phyloP scores from a whole-genome alignment of 1,139 yeast genomes.

The Spathaspora sp. region DNA sequence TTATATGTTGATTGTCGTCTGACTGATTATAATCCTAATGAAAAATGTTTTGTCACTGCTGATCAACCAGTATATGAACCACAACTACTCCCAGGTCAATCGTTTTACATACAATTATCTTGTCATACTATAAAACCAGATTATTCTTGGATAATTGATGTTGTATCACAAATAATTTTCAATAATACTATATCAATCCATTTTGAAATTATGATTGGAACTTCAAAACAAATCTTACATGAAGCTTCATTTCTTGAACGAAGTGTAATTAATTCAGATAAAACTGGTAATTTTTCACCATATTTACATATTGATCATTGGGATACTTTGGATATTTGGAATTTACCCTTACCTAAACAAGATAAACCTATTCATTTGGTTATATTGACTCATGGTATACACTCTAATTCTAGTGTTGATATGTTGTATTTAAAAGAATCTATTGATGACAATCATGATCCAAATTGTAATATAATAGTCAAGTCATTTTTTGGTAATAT shows the following conservation, averaged over 20 bases:
- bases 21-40: slow-evolving; percentile 57
- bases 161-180: slow-evolving; percentile 82
- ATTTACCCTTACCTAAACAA: slow-evolving; percentile 45
- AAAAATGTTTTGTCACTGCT: slow-evolving; percentile 57
- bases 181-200: slow-evolving; percentile 66
- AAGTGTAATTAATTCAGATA: slow-evolving; percentile 28
- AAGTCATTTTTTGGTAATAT: slow-evolving; percentile 83
- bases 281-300: slow-evolving; percentile 29
- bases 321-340: slow-evolving; percentile 79
- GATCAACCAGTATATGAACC: slow-evolving; percentile 72
- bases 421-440: slow-evolving; percentile 83
- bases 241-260: slow-evolving; percentile 29
- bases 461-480: slow-evolving; percentile 65
- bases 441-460: slow-evolving; percentile 54
- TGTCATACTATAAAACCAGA: slow-evolving; percentile 35
- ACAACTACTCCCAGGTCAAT: slow-evolving; percentile 61
- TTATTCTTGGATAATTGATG: slow-evolving; percentile 80
- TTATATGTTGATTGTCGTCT: slow-evolving; percentile 80
- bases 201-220: slow-evolving; percentile 67
- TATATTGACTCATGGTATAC: slow-evolving; percentile 85
- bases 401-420: slow-evolving; percentile 86
- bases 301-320: slow-evolving; percentile 43
- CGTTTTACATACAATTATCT: slow-evolving; percentile 48
- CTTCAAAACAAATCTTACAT: slow-evolving; percentile 45
- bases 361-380: slow-evolving; percentile 66